Base-by-base conservation (phyloP, 257 asterid genomes). In the Craterostigma plantagineum region DNA sequence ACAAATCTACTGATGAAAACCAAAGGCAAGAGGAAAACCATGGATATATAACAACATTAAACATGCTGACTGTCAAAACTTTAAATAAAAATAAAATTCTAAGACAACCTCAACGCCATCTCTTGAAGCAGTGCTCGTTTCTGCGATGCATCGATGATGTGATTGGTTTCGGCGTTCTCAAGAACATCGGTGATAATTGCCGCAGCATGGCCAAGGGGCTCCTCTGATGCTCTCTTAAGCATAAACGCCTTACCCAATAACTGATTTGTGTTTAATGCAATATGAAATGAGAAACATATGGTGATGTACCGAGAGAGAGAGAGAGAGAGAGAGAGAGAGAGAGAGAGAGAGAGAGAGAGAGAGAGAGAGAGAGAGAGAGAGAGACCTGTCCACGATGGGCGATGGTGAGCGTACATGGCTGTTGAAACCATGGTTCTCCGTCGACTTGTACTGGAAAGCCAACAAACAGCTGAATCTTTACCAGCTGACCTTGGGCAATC, bases 361-460 rank as follows among this genome's bases (percentile, higher is more conserved):
- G 47, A 34, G 39, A 18, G 34, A 18, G 54, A 7, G 35, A 17
- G 34, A 47, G 33, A 33, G 30, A 43, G 34, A 51, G 34, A 42
- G 43, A 55, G 33, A 90, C 98, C 98, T 90, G 98, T 46, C 98
- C 95, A 34, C 79, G 91, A 59, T 90, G 98, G 5, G 91, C 51
- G 60, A 90, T 79, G 55, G 78, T 63, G 54, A 83, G 59, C 54
- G 86, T 70, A 65, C 95, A 82, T 17, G 95, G 87, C 33, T 64
- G 76, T 65, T 90, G 98, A 66, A 72, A 66, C 98, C 98, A 90
- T 43, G 95, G 98, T 59, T 90, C 98, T 50, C 98, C 98, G 61
- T 90, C 98, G 40, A 90, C 52, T 65, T 90, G 98, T 48, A 90
- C 95, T 0, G 98, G 98, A 30, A 90, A 68, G 50, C 73, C 83